Evolutionary conservation across 2,329 filamentous ascomycete species (phyloP), one percentile per base, ranked within the genome.

Genomic region (Plenodomus tracheiphilus): DNA sequence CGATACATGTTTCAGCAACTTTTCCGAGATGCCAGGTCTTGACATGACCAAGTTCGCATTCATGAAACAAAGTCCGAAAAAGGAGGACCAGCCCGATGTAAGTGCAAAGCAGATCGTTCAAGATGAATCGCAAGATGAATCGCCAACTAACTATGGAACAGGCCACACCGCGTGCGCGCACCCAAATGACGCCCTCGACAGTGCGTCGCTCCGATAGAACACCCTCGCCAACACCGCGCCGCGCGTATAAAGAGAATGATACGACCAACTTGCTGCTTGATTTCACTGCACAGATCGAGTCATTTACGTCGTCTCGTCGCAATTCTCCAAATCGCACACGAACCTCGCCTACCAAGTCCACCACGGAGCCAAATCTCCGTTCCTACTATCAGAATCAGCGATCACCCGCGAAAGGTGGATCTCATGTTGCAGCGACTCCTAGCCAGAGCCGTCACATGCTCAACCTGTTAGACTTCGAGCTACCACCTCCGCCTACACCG

Each of bases 401-500:
- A 9, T 70, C 65, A 11, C 69, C 66, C 19, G 65, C 61, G 8
- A 70, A 70, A 39, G 62, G 59, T 37, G 56, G 56, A 28, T 49
- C 59, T 10, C 47, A 58, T 38, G 57, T 67, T 11, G 62, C 65
- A n/a, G 48, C 58, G n/a, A 70, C 66, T 19, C 69, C 68, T 39
- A 56, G 56, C 34, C 66, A 68, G 21, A 67, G 61, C 35, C 65
- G 68, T 6, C 65, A 69, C 7, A 54, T 70, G 38, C 40, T 71
- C 40, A 70, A 71, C 36, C 54, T 71, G 3, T 83, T 95, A 39
- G 91, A 96, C 72, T 94, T 95, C 68, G 94, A 97, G 64, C 88
- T 97, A 9, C 91, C 92, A n/a, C 91, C 93, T 0, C 85, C 91
- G 59, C 91, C 93, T 2, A 97, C 94, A 0, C 94, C 94, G 13